These are phyloP conservation scores for Neofusicoccum parvum DNA, from an alignment of 2,329 filamentous ascomycete genomes.

Conservation along the genomic window DNA sequence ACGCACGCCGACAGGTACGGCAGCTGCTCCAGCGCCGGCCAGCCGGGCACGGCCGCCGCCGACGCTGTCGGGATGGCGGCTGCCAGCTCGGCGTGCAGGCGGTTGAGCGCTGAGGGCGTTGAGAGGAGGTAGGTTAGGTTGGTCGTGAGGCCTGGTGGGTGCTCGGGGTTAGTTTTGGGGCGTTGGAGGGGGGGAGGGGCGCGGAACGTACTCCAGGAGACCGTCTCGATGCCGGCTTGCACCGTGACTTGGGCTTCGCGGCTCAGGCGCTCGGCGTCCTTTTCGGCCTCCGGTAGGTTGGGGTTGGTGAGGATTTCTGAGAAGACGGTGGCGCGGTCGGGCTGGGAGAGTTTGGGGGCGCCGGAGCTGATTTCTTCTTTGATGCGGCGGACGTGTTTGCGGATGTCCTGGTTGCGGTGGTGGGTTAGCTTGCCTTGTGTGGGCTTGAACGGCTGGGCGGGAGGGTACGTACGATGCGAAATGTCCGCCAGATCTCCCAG, in stretches of 20 bases:
- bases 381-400: neutral
- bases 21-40: constrained; percentile 19
- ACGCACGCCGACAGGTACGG: constrained; percentile 23
- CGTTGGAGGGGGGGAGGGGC: no score
- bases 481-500: neutral
- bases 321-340: constrained; percentile 1
- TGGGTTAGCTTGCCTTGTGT: no score
- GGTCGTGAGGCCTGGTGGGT: constrained; percentile 28
- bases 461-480: neutral
- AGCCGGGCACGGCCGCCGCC: neutral
- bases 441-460: no score
- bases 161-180: no score
- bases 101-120: constrained; percentile 26
- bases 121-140: constrained; percentile 35
- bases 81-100: constrained; percentile 32
- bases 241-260: constrained; percentile 36
- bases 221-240: constrained; percentile 36
- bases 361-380: neutral
- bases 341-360: neutral
- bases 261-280: constrained; percentile 34
- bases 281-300: constrained; percentile 31
- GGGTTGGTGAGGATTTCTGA: constrained; percentile 1
- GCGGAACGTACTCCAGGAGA: constrained; percentile 3
- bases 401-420: neutral
- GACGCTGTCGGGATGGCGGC: constrained; percentile 27